Evolutionary conservation across 2,329 filamentous ascomycete species (phyloP).

Genomic region (Zarea fungicola): DNA sequence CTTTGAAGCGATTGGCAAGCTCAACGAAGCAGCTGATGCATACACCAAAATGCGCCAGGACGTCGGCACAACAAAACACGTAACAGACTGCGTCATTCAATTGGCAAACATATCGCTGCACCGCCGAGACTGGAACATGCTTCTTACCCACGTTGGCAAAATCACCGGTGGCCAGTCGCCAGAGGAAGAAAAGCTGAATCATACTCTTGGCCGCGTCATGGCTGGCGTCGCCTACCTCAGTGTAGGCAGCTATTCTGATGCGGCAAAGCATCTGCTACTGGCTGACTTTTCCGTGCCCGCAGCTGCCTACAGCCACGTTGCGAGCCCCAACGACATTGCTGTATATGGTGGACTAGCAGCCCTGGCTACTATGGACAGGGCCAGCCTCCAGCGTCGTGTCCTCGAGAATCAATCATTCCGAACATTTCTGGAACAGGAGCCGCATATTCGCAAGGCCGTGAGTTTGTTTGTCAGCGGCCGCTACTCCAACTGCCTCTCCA

Average conservation of each 20-base stretch:
- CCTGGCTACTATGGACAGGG: constrained; percentile 80
- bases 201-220: constrained; percentile 49
- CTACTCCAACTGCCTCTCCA: constrained; percentile 77
- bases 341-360: constrained; percentile 88
- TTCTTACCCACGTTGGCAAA: constrained; percentile 57
- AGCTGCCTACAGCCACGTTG: constrained; percentile 61
- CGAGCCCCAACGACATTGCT: constrained; percentile 82
- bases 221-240: constrained; percentile 46
- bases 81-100: constrained; percentile 75
- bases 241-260: constrained; percentile 48
- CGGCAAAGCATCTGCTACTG: constrained; percentile 66
- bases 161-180: constrained; percentile 46
- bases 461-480: constrained; percentile 84
- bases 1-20: constrained; percentile 71
- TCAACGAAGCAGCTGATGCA: constrained; percentile 66
- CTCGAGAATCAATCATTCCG: constrained; percentile 79
- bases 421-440: constrained; percentile 83
- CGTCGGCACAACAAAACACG: constrained; percentile 76
- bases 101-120: constrained; percentile 72
- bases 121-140: constrained; percentile 69
- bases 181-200: constrained; percentile 42
- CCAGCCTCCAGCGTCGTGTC: constrained; percentile 67
- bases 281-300: constrained; percentile 48
- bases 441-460: constrained; percentile 88
- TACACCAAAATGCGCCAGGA: constrained; percentile 87